Conservation (phyloP, 148 eudicot genomes). For the Polygonum aviculare region DNA sequence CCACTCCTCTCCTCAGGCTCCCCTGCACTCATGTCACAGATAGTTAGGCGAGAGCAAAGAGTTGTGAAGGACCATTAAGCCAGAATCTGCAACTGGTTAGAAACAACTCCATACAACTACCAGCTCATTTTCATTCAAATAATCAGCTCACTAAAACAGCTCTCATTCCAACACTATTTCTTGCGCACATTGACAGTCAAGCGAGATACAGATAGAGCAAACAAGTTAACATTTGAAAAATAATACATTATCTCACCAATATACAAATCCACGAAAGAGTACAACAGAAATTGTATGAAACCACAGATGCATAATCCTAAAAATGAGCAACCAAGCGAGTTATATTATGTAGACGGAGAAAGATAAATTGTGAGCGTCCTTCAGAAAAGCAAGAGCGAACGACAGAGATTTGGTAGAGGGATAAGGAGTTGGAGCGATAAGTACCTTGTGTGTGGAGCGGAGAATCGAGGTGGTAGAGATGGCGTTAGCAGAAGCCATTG, state of each 20-base stretch:
- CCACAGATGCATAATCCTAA: not conserved
- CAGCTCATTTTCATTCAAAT: not conserved
- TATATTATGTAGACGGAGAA: not conserved
- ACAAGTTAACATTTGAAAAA: not conserved
- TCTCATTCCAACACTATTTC: not conserved
- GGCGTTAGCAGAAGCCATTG: conserved; percentile 81
- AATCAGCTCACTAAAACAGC: not conserved
- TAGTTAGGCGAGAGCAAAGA: not conserved
- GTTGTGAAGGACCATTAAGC: not conserved
- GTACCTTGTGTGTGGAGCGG: conserved; percentile 47
- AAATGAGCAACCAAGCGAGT: not conserved
- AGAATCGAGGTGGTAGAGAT: conserved; percentile 74
- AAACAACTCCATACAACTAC: not conserved
- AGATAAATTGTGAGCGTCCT: not conserved
- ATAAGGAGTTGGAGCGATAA: not conserved
- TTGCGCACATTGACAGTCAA: not conserved
- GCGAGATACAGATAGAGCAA: not conserved
- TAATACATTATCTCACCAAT: not conserved
- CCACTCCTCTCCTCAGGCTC: conserved; percentile 36
- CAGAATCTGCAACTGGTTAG: not conserved
- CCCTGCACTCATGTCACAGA: conserved; percentile 25
- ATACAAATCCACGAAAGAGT: not conserved
- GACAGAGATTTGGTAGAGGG: not conserved
- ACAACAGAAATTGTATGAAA: not conserved
- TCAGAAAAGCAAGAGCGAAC: not conserved